Conservation (phyloP, 2,329 filamentous ascomycete species). For the Pseudocercospora fuligena region DNA sequence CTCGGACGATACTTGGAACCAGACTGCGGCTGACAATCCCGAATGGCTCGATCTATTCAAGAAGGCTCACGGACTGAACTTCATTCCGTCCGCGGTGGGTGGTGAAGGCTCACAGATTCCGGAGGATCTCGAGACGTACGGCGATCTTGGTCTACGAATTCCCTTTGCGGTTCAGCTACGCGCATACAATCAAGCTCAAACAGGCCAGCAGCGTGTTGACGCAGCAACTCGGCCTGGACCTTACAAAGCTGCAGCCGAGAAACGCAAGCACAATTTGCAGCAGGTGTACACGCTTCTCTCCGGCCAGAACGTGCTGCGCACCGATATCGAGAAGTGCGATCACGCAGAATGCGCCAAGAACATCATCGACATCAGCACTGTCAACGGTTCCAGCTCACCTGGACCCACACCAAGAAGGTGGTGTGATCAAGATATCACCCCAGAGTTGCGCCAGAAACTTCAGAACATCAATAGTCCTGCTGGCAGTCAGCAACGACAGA, state of each 20-base stretch:
- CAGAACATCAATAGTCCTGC: neutral
- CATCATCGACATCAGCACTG: constrained; percentile 31
- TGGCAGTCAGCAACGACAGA: neutral
- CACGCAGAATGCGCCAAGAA: constrained; percentile 35
- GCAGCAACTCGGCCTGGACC: constrained; percentile 22
- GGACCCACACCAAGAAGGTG: constrained; percentile 28
- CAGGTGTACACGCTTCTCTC: constrained; percentile 31
- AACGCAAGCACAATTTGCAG: constrained; percentile 22
- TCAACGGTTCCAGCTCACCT: constrained; percentile 22
- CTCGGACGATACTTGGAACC: constrained; percentile 54
- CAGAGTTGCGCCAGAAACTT: constrained; percentile 14
- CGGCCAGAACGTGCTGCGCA: constrained; percentile 31
- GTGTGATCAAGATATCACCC: constrained; percentile 31
- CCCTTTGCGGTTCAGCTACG: constrained; percentile 40
- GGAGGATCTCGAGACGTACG: constrained; percentile 43
- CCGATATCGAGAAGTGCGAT: constrained; percentile 28
- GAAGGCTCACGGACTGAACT: constrained; percentile 52
- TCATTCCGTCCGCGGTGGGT: constrained; percentile 40
- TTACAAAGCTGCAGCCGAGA: constrained; percentile 22
- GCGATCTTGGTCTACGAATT: constrained; percentile 42
- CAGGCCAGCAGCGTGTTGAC: constrained; percentile 17
- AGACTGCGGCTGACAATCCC: constrained; percentile 46
- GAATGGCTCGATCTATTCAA: constrained; percentile 58
- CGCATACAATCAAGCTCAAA: constrained; percentile 36
- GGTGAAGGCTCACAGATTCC: constrained; percentile 39